These are phyloP conservation scores for Penicillium sp. DNA, from an alignment of 2,329 filamentous ascomycete genomes.

Conservation along the genomic window DNA sequence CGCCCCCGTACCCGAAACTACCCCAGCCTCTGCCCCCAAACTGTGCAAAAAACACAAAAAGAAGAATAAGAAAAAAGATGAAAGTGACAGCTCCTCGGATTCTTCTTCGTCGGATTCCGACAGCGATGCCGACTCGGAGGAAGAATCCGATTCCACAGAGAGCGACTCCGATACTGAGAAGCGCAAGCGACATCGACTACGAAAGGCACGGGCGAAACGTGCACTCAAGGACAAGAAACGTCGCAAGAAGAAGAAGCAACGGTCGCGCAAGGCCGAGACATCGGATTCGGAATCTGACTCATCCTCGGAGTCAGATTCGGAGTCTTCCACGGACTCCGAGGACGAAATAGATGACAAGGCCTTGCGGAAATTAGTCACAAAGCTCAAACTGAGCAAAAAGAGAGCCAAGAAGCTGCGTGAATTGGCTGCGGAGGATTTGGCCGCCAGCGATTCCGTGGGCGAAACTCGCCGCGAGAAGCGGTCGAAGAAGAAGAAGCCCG, in stretches of 20 bases:
- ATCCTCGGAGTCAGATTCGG: conserved; percentile 26
- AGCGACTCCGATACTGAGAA: conserved; percentile 27
- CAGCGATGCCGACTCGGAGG: conserved; percentile 20
- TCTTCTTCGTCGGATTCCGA: conserved; percentile 24
- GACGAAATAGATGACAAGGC: conserved; percentile 35
- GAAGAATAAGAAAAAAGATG: conserved; percentile 17
- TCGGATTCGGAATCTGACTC: conserved; percentile 16
- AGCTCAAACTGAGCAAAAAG: conserved; percentile 38
- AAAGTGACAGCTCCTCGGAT: conserved; percentile 21
- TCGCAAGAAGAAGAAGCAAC: conserved; percentile 40
- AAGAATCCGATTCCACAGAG: conserved; percentile 6
- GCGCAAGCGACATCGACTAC: conserved; percentile 37
- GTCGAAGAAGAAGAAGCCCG: conserved; percentile 48
- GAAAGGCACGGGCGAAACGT: conserved; percentile 40
- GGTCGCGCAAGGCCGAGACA: conserved; percentile 32
- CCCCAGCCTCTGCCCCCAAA: conserved; percentile 17
- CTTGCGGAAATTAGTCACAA: conserved; percentile 31
- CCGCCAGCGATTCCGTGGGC: conserved; percentile 26
- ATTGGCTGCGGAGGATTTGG: conserved; percentile 32
- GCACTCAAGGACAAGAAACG: conserved; percentile 28
- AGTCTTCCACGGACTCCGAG: conserved; percentile 30
- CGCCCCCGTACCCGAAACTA: conserved; percentile 25
- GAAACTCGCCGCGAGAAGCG: conserved; percentile 22
- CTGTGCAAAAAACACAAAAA: conserved; percentile 38
- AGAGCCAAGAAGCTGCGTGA: conserved; percentile 31